phyloP scores from a whole-genome alignment of 2,329 filamentous ascomycete genomes.

The Nemania sp. region DNA sequence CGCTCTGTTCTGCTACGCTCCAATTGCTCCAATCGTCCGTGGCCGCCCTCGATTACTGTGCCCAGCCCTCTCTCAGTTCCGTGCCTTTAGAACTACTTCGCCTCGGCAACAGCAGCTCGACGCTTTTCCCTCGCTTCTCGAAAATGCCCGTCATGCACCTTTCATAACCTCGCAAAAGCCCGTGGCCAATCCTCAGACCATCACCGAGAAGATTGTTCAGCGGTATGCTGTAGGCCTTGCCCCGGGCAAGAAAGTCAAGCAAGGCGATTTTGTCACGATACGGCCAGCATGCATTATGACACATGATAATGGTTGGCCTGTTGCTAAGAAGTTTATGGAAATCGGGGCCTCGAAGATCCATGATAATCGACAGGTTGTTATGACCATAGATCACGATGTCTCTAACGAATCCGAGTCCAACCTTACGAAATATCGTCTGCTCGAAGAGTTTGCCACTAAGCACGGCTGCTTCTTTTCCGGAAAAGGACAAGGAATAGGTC shows the following conservation, averaged over 20 bases:
- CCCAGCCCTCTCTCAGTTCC: too few relatives aligned
- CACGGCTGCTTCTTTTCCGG: conserved; percentile 82
- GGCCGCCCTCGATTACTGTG: too few relatives aligned
- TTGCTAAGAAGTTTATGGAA: conserved; percentile 79
- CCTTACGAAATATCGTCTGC: conserved; percentile 61
- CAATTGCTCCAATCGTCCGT: too few relatives aligned
- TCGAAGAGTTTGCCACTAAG: conserved; percentile 82
- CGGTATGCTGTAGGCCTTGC: conserved; percentile 80
- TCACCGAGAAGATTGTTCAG: conserved; percentile 95
- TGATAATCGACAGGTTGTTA: conserved; percentile 67
- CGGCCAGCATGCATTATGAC: too few relatives aligned
- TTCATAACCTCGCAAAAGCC: too few relatives aligned
- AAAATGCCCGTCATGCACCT: too few relatives aligned
- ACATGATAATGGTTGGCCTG: conserved; percentile 78
- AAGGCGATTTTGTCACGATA: conserved; percentile 89
- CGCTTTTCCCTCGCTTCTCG: too few relatives aligned
- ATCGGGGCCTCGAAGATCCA: conserved; percentile 82
- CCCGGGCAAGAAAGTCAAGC: conserved; percentile 77
- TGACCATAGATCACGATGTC: conserved; percentile 43
- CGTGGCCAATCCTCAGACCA: conserved; percentile 86
- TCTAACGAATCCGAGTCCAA: conserved; percentile 81
- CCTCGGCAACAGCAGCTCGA: too few relatives aligned
- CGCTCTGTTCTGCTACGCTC: too few relatives aligned
- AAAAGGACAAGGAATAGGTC: conserved; percentile 84
- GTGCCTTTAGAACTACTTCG: too few relatives aligned